phyloP scores from a whole-genome alignment of 306 rosid genomes.

The Trifolium dubium region DNA sequence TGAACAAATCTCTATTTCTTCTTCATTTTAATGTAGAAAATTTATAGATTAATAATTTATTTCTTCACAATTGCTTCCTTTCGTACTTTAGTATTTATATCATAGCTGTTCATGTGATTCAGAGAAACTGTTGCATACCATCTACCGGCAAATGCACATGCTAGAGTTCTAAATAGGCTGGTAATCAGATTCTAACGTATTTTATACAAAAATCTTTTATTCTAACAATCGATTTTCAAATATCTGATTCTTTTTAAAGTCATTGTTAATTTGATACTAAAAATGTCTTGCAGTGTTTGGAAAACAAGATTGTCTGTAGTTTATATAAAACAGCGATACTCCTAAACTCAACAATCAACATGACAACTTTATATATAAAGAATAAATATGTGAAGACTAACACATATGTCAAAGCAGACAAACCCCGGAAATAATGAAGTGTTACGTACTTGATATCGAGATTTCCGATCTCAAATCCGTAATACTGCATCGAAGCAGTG shows the following conservation, averaged over 20 bases:
- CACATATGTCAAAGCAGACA: no score
- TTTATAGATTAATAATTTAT: not conserved
- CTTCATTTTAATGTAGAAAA: not conserved
- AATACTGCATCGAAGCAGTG: no score
- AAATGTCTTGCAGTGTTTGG: no score
- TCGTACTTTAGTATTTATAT: conserved; percentile 16
- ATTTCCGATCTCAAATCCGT: no score
- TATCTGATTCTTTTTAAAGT: conserved; percentile 8
- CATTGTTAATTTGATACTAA: not conserved
- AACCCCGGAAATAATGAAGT: no score
- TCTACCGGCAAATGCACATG: conserved; percentile 51
- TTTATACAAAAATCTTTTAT: not conserved
- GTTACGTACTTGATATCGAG: no score
- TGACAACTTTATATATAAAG: no score
- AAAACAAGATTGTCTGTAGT: no score
- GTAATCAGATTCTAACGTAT: conserved; percentile 24
- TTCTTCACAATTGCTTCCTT: conserved; percentile 1
- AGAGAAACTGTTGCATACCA: conserved; percentile 9
- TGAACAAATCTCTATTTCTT: not conserved
- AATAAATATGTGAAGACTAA: no score
- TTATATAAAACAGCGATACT: no score
- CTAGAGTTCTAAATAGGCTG: conserved; percentile 24
- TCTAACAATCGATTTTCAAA: conserved; percentile 8
- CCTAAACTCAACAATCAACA: no score
- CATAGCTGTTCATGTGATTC: conserved; percentile 22